phyloP scores from a whole-genome alignment of 192 early-diverging fungal species.

The Coemansia sp. region DNA sequence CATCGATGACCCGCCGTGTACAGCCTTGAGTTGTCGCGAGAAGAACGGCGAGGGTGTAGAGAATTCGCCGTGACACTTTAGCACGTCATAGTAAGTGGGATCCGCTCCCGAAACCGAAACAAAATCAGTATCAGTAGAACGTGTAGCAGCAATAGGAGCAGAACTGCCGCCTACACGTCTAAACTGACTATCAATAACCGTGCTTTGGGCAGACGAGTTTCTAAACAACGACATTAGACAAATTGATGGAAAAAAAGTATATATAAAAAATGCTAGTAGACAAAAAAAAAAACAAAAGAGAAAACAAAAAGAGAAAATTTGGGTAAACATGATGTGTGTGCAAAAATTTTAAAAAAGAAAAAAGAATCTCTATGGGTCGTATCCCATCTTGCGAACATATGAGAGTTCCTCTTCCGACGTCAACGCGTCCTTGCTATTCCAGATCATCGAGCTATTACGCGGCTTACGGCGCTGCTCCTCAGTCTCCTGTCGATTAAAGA shows the following conservation, averaged over 20 bases:
- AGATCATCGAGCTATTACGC: slow-evolving; percentile 54
- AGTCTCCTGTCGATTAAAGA: slow-evolving; percentile 35
- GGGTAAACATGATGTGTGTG: background rate
- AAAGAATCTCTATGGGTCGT: slow-evolving; percentile 16
- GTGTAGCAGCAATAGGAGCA: background rate
- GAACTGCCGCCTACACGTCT: background rate
- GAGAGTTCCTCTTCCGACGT: slow-evolving; percentile 46
- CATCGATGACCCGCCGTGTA: slow-evolving; percentile 5
- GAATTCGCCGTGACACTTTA: slow-evolving; percentile 44
- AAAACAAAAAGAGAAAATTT: background rate
- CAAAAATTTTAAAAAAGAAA: too few species aligned
- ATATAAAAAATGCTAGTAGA: background rate
- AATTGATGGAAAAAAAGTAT: background rate
- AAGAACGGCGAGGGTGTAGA: slow-evolving; percentile 36
- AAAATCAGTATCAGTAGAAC: background rate
- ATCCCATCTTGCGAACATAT: slow-evolving; percentile 55
- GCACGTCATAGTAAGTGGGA: slow-evolving; percentile 51
- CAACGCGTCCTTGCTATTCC: slow-evolving; percentile 48
- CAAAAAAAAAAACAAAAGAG: background rate
- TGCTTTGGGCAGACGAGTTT: slow-evolving; percentile 11
- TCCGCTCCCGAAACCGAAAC: background rate
- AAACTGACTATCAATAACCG: slow-evolving; percentile 10
- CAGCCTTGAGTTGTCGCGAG: slow-evolving; percentile 23
- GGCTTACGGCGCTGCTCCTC: slow-evolving; percentile 32
- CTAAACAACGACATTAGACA: slow-evolving; percentile 25